Evolutionary conservation across 495 filamentous ascomycete genomes (phyloP), one percentile per base, ranked within the genome.

Genomic region (Daldinia concentrica): DNA sequence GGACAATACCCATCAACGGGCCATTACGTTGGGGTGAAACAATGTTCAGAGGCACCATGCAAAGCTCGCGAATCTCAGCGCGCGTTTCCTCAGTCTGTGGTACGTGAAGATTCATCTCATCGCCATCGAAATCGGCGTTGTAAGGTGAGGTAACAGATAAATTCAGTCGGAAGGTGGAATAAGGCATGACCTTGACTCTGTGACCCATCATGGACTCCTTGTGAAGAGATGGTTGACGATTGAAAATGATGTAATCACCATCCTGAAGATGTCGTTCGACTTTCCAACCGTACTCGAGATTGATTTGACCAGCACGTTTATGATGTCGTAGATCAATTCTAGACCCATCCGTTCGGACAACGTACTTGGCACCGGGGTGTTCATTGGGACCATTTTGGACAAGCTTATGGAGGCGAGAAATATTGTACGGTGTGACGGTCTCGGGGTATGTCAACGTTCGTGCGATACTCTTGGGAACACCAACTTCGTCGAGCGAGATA

Each of bases 181-280:
- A 99, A 0, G 95, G 95, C 95, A 99, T 97, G 45, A 99, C 95
- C 34, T 90, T 90, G 41, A 99, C 95, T 58, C 94, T 89, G 82
- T 99, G 95, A 80, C 92, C 95, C 95, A 99, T 99, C 95, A 99
- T 99, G 66, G 95, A 98, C 76, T 99, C 95, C 79, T 99, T 99
- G 85, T 99, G 95, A 68, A 99, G 86, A 7, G 95, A 99, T 0
- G 95, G 95, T 76, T 99, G 95, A 80, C 95, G 95, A 78, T 99
- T 99, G 86, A 99, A 99, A 76, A 99, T 92, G 82, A 99, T 98
- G 64, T 90, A 96, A 80, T 99, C 95, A 41, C 94, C 95, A 75
- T 97, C 92, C 66, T 95, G 88, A 57, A 99, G 88, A 78, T 99
- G 95, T 36, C 95, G 90, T 80, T 99, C 95, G 24, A 99, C 95